These are phyloP conservation scores for Colletotrichum chlorophyti DNA, from an alignment of 2,329 filamentous ascomycete species.

Conservation along the genomic window DNA sequence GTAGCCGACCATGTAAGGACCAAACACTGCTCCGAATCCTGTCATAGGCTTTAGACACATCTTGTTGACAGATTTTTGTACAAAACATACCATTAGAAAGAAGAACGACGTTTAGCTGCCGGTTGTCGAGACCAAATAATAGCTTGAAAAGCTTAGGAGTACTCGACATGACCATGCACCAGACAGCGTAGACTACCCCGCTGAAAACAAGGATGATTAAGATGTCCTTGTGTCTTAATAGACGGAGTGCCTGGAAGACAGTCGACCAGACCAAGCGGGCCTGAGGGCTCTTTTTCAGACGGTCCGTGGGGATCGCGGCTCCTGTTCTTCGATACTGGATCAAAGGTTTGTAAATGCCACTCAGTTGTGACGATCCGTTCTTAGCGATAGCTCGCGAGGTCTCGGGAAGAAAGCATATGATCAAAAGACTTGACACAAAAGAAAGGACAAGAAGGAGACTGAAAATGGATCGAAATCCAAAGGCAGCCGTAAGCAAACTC, in stretches of 20 bases:
- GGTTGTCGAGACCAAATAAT: conserved; percentile 33
- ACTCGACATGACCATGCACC: conserved; percentile 54
- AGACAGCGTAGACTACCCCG: conserved; percentile 43
- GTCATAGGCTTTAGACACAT: neutral
- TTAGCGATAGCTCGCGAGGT: conserved; percentile 37
- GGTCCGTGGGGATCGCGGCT: conserved; percentile 26
- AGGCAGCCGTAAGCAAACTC: conserved; percentile 35
- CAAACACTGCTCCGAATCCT: conserved; percentile 48
- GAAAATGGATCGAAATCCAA: conserved; percentile 40
- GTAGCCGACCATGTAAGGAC: conserved; percentile 47
- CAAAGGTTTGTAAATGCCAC: conserved; percentile 36
- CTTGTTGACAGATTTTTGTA: neutral
- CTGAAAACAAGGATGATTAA: conserved; percentile 50
- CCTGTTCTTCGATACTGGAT: conserved; percentile 23
- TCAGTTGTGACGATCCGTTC: conserved; percentile 33
- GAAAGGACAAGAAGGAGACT: conserved; percentile 24
- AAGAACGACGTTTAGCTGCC: conserved; percentile 34
- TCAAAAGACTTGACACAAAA: conserved; percentile 17
- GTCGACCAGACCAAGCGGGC: too few relatives aligned
- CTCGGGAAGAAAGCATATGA: conserved; percentile 36
- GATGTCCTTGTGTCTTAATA: conserved; percentile 50
- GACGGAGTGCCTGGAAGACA: conserved; percentile 43
- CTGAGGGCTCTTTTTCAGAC: too few relatives aligned
- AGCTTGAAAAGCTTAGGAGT: conserved; percentile 45
- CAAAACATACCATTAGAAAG: conserved; percentile 34